Evolutionary conservation across 176 grass and related monocot species (phyloP).

Genomic region (Sorghum bicolor): Sorghum_bicolor_NCBIv3 NC_012879.2:15204001-15204500

Average conservation of each 20-base stretch:
- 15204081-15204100: not conserved
- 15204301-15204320: too few relatives aligned
- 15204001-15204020: not conserved
- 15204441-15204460: too few relatives aligned
- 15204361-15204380: too few relatives aligned
- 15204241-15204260: not conserved
- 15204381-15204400: too few relatives aligned
- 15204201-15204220: not conserved
- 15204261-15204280: not conserved
- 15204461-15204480: too few relatives aligned
- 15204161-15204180: not conserved
- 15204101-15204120: not conserved
- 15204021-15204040: not conserved
- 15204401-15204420: too few relatives aligned
- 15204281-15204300: not conserved
- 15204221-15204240: not conserved
- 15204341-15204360: too few relatives aligned
- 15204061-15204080: not conserved
- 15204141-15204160: not conserved
- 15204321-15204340: too few relatives aligned
- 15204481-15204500: too few relatives aligned
- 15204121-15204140: not conserved
- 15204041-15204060: not conserved
- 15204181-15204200: not conserved
- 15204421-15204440: too few relatives aligned